Evolutionary conservation across 2,329 filamentous ascomycete genomes (phyloP).

Genomic region (Xylaria sp.): DNA sequence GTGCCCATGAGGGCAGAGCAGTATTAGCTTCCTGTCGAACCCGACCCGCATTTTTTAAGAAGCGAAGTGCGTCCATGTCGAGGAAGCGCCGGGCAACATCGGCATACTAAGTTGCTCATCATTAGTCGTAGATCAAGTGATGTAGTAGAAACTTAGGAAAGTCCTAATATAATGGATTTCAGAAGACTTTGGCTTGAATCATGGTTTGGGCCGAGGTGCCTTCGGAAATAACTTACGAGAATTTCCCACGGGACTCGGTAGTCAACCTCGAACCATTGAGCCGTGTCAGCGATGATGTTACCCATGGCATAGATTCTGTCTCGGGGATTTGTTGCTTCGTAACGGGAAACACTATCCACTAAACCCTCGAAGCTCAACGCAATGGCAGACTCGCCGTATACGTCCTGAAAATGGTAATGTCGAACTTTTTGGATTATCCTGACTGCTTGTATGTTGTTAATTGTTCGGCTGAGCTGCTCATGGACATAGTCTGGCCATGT

Average conservation of each 20-base stretch:
- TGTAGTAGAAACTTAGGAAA: too few species aligned
- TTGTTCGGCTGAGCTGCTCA: constrained; percentile 24
- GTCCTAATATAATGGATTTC: neutral
- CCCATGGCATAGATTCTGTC: constrained; percentile 42
- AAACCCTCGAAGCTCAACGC: constrained; percentile 26
- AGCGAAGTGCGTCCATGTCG: constrained; percentile 34
- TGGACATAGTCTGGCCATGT: constrained; percentile 39
- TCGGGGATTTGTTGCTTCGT: constrained; percentile 42
- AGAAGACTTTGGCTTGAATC: too few species aligned
- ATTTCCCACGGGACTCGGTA: constrained; percentile 42
- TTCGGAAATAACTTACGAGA: constrained; percentile 24
- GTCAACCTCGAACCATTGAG: constrained; percentile 41
- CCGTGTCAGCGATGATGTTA: constrained; percentile 37
- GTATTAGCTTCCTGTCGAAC: constrained; percentile 33
- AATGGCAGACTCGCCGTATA: constrained; percentile 18
- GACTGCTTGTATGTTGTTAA: constrained; percentile 40
- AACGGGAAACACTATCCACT: constrained; percentile 32
- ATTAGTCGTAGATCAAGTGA: neutral
- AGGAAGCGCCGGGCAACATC: constrained; percentile 39
- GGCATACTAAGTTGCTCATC: constrained; percentile 27
- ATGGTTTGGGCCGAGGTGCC: neutral
- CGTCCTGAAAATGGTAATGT: constrained; percentile 30
- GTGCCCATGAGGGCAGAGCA: constrained; percentile 41
- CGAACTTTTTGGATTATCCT: constrained; percentile 39
- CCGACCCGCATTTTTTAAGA: constrained; percentile 38